phyloP scores from a whole-genome alignment of 2,329 filamentous ascomycete genomes.

The Fusarium subglutinans region DNA sequence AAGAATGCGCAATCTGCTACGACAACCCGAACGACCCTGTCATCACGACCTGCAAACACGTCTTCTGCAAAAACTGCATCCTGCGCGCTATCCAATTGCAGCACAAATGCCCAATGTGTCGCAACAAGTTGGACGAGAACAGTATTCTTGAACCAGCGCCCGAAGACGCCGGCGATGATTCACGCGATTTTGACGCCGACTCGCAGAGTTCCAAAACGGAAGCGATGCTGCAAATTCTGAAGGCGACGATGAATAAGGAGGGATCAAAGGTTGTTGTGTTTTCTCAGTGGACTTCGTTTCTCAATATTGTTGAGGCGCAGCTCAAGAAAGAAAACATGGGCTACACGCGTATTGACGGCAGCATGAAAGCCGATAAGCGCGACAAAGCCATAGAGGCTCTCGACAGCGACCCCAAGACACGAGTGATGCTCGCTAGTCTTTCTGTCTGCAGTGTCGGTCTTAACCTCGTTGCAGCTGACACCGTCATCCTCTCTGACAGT shows the following conservation, averaged over 20 bases:
- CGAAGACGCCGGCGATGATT: slow-evolving; percentile 58
- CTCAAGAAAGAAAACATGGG: slow-evolving; percentile 68
- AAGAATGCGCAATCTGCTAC: slow-evolving; percentile 85
- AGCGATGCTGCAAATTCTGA: slow-evolving; percentile 77
- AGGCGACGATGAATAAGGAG: slow-evolving; percentile 71
- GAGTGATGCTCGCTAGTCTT: slow-evolving; percentile 83
- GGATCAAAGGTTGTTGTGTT: slow-evolving; percentile 78
- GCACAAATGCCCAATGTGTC: slow-evolving; percentile 86
- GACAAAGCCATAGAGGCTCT: slow-evolving; percentile 76
- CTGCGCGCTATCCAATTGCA: slow-evolving; percentile 77
- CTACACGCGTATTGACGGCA: slow-evolving; percentile 81
- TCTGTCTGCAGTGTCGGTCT: slow-evolving; percentile 86
- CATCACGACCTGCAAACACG: slow-evolving; percentile 86
- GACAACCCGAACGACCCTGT: slow-evolving; percentile 76
- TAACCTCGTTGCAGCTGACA: slow-evolving; percentile 86
- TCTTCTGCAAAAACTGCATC: slow-evolving; percentile 81
- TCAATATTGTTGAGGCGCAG: slow-evolving; percentile 76
- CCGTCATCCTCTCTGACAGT: slow-evolving; percentile 82
- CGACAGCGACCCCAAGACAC: slow-evolving; percentile 71
- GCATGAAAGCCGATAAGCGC: slow-evolving; percentile 75
- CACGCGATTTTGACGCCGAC: slow-evolving; percentile 64
- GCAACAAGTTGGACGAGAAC: slow-evolving; percentile 70
- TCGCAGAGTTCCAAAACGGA: slow-evolving; percentile 85
- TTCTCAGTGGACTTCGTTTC: slow-evolving; percentile 80
- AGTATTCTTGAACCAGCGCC: slow-evolving; percentile 72